Evolutionary conservation across 2,329 filamentous ascomycete genomes (phyloP).

Genomic region (Fusarium sp.): DNA sequence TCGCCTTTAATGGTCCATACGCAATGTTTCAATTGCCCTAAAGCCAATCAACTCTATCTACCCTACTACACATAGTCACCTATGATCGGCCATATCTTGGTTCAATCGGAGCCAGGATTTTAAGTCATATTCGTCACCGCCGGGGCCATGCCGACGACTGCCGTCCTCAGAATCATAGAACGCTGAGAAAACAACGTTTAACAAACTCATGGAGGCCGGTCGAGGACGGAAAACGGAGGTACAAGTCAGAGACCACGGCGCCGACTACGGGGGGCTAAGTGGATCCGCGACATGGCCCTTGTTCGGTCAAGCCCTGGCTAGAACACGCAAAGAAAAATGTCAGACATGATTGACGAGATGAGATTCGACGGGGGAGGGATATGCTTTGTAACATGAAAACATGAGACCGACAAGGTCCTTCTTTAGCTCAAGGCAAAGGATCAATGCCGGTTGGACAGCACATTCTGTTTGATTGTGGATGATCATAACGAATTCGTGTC

Average conservation of each 20-base stretch:
- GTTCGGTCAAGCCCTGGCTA: conserved; percentile 25
- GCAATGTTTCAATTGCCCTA: conserved; percentile 34
- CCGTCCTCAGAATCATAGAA: conserved; percentile 29
- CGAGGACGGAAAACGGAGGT: conserved; percentile 39
- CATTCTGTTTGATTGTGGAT: conserved; percentile 11
- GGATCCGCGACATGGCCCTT: conserved; percentile 21
- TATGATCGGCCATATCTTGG: conserved; percentile 16
- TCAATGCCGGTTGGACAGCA: conserved; percentile 27
- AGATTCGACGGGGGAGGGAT: conserved; percentile 24
- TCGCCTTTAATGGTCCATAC: conserved; percentile 17
- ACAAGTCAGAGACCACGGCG: conserved; percentile 29
- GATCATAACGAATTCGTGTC: too few species aligned
- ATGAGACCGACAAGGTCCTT: conserved; percentile 3
- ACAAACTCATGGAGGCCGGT: conserved; percentile 8
- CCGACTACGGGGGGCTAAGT: conserved; percentile 43
- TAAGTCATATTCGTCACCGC: not conserved
- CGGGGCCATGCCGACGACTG: conserved; percentile 37
- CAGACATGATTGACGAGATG: conserved; percentile 40
- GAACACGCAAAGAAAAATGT: conserved; percentile 33
- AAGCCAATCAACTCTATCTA: conserved; percentile 19
- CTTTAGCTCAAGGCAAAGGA: conserved; percentile 14
- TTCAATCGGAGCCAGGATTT: conserved; percentile 4
- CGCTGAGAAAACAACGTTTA: conserved; percentile 16
- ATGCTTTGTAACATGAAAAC: conserved; percentile 9
- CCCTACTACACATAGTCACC: conserved; percentile 1